Percentiles rank a stretch among this genome's conserved stretches.
These are phyloP conservation scores for Aureobasidium namibiae DNA, from an alignment of 2,329 filamentous ascomycete genomes.

Conservation along the genomic window DNA sequence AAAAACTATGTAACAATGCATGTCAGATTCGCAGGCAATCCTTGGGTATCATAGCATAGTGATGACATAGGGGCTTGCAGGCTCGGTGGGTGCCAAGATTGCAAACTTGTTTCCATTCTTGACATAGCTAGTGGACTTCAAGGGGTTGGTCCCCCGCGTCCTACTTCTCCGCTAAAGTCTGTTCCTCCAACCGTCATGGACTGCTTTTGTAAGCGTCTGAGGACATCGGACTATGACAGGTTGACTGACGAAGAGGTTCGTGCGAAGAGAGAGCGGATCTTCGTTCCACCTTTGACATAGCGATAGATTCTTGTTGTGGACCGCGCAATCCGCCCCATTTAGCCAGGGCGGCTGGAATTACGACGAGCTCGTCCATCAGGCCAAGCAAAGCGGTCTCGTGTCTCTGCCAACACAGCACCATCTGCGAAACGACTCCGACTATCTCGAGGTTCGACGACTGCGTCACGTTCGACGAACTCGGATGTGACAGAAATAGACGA, in stretches of 20 bases:
- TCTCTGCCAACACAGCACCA: background rate
- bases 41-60: no score
- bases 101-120: no score
- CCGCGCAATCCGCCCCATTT: background rate
- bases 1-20: no score
- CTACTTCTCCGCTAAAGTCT: no score
- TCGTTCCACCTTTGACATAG: background rate
- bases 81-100: no score
- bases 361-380: background rate
- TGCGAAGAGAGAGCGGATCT: background rate
- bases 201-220: background rate
- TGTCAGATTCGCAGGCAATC: no score
- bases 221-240: background rate
- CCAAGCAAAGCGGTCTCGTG: background rate
- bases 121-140: no score
- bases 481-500: no score
- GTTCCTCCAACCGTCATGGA: background rate
- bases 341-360: background rate
- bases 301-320: background rate
- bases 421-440: background rate
- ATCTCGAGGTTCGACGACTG: no score
- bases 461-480: no score
- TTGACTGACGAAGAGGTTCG: background rate
- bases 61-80: no score
- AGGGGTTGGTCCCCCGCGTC: no score